Percentiles rank a stretch among this genome's conserved stretches.
Conservation (phyloP, 208 protist species). For the Lotmaria passim region DNA sequence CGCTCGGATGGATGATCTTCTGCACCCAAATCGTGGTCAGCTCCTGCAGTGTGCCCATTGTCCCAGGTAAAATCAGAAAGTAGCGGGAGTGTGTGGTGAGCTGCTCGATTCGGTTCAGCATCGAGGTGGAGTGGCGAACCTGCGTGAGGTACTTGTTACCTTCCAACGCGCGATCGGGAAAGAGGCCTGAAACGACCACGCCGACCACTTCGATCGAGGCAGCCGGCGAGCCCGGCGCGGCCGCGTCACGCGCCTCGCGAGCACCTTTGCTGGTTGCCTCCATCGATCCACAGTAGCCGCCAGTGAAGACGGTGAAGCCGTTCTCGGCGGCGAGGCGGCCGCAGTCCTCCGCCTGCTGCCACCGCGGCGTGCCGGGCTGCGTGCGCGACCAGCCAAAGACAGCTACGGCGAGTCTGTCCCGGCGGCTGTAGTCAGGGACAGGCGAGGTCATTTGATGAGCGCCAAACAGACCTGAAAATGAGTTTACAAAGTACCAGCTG, state of each 20-base stretch:
- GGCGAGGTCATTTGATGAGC: slow-evolving; percentile 23
- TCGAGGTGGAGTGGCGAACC: slow-evolving; percentile 40
- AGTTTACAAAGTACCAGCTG: no score
- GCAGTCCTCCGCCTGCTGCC: slow-evolving; percentile 51
- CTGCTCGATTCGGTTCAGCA: slow-evolving; percentile 70
- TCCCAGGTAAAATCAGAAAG: slow-evolving; percentile 71
- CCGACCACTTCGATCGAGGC: slow-evolving; percentile 55
- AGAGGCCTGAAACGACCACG: slow-evolving; percentile 53
- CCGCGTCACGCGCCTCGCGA: slow-evolving; percentile 38
- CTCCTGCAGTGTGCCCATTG: slow-evolving; percentile 72
- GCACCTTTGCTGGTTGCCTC: slow-evolving; percentile 76
- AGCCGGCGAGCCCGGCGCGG: neutral
- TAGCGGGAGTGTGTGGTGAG: slow-evolving; percentile 65
- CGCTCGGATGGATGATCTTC: slow-evolving; percentile 40
- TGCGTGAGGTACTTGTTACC: slow-evolving; percentile 71
- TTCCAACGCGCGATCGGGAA: slow-evolving; percentile 51
- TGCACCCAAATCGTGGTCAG: slow-evolving; percentile 67
- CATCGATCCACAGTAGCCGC: slow-evolving; percentile 82
- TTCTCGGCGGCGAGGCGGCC: slow-evolving; percentile 47
- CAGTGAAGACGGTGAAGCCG: slow-evolving; percentile 65
- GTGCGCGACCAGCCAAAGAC: slow-evolving; percentile 79
- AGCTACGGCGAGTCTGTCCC: slow-evolving; percentile 40
- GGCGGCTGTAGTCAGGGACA: slow-evolving; percentile 49
- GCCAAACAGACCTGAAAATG: no score
- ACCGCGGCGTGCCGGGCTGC: slow-evolving; percentile 41